Base-by-base conservation (phyloP, 805 yeast species). In the Saturnispora besseyi region DNA sequence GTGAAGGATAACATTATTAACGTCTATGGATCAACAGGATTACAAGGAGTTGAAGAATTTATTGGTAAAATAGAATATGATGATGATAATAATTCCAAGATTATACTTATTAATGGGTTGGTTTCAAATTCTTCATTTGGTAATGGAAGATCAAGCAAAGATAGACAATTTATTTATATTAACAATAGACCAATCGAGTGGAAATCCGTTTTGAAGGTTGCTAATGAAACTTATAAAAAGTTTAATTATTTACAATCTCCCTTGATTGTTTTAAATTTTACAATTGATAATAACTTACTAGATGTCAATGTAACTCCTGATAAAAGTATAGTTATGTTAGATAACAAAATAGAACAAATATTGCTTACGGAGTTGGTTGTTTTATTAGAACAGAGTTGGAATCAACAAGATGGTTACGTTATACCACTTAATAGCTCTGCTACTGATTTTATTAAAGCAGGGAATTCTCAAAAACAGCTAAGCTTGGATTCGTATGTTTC, bases 301-400 rank as follows among this genome's bases (percentile, higher is more conserved):
- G 99, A 93, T 65, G 73, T 93, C 18, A 93, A 93, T 64, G 85
- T 93, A 1, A 82, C 96, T 0, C 98, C 99, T 0, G 97, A 93
- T 62, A 93, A 93, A 62, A 71, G 91, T 47, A 77, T 80, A 2
- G 72, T 90, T 2, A 61, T 86, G 58, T 61, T 89, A 2, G 88
- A 82, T 51, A 72, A 80, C 53, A 50, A 32, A 41, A 40, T 48
- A 30, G 97, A 90, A 62, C 62, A 65, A 3, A 62, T 67, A n/a
- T 61, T 90, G 1, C 56, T 84, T 4, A 84, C 81, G 32, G 65
- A 67, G 1, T 54, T 91, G 5, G 70, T 78, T 48, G 76, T 71
- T n/a, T 62, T 69, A n/a, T 57, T 90, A 15, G 57, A 60, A 0
- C 61, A 63, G 1, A 72, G 76, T 50, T 87, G 76, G 56, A 50